Conservation (phyloP, 208 protist genomes). For the Spongospora subterranea region DNA sequence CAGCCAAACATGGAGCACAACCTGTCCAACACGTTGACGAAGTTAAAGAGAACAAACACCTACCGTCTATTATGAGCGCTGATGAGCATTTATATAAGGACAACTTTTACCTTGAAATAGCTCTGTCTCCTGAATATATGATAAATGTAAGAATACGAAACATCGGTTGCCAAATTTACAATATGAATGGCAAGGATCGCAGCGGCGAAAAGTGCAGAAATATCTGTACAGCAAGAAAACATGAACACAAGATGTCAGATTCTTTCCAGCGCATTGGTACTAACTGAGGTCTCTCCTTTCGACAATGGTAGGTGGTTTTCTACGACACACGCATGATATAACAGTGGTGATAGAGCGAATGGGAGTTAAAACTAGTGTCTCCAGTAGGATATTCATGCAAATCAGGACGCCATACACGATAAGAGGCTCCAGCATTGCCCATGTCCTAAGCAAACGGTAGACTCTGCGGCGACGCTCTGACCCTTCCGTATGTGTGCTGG, state of each 20-base stretch:
- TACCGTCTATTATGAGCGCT: neutral
- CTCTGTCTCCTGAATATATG: conserved; percentile 18
- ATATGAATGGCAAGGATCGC: neutral
- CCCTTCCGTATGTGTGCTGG: neutral
- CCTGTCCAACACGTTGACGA: conserved; percentile 18
- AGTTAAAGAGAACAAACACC: conserved; percentile 24
- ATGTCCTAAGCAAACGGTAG: conserved; percentile 13
- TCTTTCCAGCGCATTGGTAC: no score
- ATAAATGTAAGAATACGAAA: conserved; percentile 26
- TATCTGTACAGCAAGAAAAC: no score
- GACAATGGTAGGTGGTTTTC: neutral
- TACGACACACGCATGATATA: neutral
- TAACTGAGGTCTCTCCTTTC: neutral
- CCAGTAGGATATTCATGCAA: neutral
- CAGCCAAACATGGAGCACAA: conserved; percentile 21
- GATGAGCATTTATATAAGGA: no score
- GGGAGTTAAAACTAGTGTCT: neutral
- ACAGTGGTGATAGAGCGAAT: neutral
- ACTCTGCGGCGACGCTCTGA: neutral
- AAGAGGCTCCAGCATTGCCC: conserved; percentile 14
- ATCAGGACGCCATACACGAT: neutral
- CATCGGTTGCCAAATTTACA: neutral
- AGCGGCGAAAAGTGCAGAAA: no score
- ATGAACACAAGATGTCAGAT: no score
- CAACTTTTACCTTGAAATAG: neutral